phyloP scores from a whole-genome alignment of 2,329 filamentous ascomycete species.

The Byssochlamys sp. region DNA sequence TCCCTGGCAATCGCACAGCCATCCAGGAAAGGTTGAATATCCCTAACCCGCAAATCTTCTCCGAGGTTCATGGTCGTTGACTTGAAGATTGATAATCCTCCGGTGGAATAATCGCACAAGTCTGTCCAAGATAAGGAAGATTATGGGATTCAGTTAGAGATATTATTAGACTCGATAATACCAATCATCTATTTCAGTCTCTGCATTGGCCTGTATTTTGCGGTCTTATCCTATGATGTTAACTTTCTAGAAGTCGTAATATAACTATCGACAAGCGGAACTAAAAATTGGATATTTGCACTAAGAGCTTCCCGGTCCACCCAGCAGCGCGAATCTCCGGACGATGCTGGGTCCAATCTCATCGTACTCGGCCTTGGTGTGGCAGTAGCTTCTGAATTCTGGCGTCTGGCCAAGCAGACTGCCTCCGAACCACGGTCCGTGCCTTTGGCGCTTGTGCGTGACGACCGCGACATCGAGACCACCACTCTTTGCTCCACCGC shows the following conservation, averaged over 20 bases:
- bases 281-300: slow-evolving; percentile 11
- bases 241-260: not conserved
- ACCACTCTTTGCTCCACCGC: slow-evolving; percentile 83
- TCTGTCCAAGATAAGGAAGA: no score
- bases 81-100: no score
- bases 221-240: no score
- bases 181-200: no score
- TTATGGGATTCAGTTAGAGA: no score
- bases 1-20: no score
- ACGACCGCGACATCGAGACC: slow-evolving; percentile 95
- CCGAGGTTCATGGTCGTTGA: no score
- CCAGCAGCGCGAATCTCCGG: slow-evolving; percentile 82
- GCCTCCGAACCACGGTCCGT: slow-evolving; percentile 97
- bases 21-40: no score
- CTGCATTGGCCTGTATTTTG: no score
- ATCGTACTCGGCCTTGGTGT: slow-evolving; percentile 82
- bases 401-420: slow-evolving; percentile 93
- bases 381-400: slow-evolving; percentile 97
- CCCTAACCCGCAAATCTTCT: no score
- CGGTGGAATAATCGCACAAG: no score
- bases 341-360: slow-evolving; percentile 95
- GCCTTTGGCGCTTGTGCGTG: slow-evolving; percentile 90
- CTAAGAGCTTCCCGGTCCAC: slow-evolving; percentile 63
- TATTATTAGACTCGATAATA: no score
- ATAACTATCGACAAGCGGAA: slow-evolving; percentile 8